These are phyloP conservation scores for Juncus inflexus DNA, from an alignment of 176 grass and related monocot species.

Conservation along the genomic window DNA sequence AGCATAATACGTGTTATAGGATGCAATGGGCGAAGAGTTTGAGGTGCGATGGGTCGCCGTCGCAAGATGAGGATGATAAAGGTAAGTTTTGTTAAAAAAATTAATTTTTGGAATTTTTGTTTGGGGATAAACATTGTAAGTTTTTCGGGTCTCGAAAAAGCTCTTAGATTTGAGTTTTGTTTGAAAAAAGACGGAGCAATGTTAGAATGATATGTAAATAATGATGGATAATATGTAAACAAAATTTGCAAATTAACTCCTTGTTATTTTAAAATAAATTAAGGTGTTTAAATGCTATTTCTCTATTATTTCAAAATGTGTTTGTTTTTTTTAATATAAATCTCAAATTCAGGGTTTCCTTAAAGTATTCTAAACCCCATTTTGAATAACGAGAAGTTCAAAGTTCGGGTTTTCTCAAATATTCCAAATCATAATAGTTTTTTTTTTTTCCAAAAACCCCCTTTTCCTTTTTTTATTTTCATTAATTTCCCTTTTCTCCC, in stretches of 20 bases:
- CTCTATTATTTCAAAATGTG: too few relatives aligned
- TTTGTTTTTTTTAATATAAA: too few relatives aligned
- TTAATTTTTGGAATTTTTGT: conserved; percentile 1
- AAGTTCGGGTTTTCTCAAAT: not conserved
- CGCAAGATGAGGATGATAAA: conserved; percentile 53
- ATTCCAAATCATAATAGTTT: not conserved
- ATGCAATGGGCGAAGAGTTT: conserved; percentile 81
- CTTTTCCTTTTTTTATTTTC: not conserved
- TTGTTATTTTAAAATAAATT: too few relatives aligned
- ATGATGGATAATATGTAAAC: too few relatives aligned
- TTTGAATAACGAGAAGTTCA: too few relatives aligned
- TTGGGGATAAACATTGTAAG: not conserved
- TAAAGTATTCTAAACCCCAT: too few relatives aligned
- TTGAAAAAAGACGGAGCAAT: not conserved
- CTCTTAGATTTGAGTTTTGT: not conserved
- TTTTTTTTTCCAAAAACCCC: not conserved
- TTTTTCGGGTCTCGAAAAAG: not conserved
- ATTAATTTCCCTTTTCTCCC: too few relatives aligned
- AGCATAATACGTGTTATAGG: conserved; percentile 87
- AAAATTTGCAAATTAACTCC: too few relatives aligned
- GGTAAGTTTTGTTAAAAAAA: conserved; percentile 32
- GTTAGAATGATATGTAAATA: too few relatives aligned
- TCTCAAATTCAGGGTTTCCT: too few relatives aligned
- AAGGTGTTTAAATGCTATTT: too few relatives aligned
- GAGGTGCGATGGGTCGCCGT: conserved; percentile 59